Percentiles rank a stretch among this genome's conserved stretches.
Conservation (phyloP, 352 stramenopile genomes). For the Globisporangium acanthophoron region DNA sequence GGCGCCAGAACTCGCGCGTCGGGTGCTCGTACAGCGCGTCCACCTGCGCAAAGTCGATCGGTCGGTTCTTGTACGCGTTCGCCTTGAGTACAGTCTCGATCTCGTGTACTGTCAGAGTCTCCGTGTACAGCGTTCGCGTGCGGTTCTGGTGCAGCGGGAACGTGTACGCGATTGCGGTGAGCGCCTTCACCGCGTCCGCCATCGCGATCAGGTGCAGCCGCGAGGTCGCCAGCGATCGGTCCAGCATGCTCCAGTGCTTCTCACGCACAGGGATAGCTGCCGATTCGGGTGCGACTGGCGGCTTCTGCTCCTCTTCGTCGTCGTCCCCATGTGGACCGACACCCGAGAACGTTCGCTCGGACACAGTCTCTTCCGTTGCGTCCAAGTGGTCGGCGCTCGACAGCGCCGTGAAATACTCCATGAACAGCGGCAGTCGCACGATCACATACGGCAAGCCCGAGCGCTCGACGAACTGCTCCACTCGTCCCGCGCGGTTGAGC, state of each 20-base stretch:
- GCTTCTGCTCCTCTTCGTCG: not conserved
- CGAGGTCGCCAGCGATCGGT: conserved; percentile 32
- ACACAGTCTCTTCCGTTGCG: not conserved
- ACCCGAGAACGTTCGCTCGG: not conserved
- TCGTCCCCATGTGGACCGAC: not conserved
- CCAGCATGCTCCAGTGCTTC: conserved; percentile 29
- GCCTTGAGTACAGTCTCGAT: conserved; percentile 34
- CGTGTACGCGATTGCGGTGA: conserved; percentile 40
- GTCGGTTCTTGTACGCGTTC: conserved; percentile 26
- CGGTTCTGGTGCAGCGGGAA: conserved; percentile 48
- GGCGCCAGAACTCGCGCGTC: conserved; percentile 44
- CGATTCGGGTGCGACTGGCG: not conserved
- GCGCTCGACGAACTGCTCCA: conserved; percentile 54
- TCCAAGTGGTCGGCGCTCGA: conserved; percentile 10
- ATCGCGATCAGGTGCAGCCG: conserved; percentile 49
- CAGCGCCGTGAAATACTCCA: conserved; percentile 74
- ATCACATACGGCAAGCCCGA: conserved; percentile 57
- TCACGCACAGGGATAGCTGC: no score
- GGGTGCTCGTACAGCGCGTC: conserved; percentile 33
- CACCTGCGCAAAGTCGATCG: conserved; percentile 33
- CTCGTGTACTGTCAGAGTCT: conserved; percentile 35
- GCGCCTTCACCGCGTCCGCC: conserved; percentile 47
- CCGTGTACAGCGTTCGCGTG: conserved; percentile 43
- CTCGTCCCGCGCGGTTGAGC: conserved; percentile 53
- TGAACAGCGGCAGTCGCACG: conserved; percentile 64